Conservation (phyloP, 495 filamentous ascomycete genomes). For the Talaromyces adpressus region DNA sequence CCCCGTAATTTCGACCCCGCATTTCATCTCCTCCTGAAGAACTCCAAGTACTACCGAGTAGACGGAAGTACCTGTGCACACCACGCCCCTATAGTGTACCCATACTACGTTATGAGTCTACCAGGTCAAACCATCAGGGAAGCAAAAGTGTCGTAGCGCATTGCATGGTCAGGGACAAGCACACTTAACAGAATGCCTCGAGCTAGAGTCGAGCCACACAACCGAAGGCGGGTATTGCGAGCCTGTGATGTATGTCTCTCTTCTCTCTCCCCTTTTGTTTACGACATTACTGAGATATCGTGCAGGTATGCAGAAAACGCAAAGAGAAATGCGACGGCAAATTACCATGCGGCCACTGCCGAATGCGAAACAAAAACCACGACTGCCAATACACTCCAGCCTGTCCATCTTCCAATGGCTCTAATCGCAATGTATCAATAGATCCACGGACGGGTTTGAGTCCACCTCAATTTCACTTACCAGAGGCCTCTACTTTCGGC, state of each 20-base stretch:
- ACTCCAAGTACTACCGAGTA: not conserved
- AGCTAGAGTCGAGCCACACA: constrained; percentile 26
- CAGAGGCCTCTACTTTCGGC: not conserved
- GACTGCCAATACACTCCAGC: not conserved
- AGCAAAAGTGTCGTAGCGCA: not conserved
- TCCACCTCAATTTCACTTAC: not conserved
- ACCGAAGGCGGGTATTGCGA: constrained; percentile 32
- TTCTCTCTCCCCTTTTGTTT: no score
- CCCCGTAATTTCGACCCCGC: not conserved
- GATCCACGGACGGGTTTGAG: not conserved
- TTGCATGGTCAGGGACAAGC: not conserved
- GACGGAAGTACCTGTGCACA: not conserved
- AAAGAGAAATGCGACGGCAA: constrained; percentile 77
- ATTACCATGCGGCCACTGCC: constrained; percentile 43
- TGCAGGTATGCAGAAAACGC: constrained; percentile 63
- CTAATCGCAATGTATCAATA: not conserved
- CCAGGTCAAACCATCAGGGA: no score
- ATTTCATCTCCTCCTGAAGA: not conserved
- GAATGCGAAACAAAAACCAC: not conserved
- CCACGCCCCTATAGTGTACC: not conserved
- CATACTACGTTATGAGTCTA: no score
- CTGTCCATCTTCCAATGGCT: not conserved
- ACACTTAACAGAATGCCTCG: constrained; percentile 24
- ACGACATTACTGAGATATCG: no score
- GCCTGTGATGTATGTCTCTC: constrained; percentile 56